Conservation (phyloP, 257 asterid genomes). For the Rhazya stricta region DNA sequence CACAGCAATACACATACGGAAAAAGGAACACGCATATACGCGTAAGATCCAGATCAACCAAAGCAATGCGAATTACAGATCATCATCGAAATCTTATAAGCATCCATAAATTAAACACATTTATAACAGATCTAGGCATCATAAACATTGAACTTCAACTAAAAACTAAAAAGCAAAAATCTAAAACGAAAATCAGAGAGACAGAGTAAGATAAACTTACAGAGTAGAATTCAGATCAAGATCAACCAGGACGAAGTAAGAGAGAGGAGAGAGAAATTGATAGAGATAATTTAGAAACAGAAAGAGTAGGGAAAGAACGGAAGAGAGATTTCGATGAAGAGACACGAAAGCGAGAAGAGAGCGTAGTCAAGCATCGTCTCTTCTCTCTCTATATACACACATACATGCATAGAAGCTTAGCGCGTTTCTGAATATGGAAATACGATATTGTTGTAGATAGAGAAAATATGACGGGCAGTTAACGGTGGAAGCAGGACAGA, state of each 20-base stretch:
- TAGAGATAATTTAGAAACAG: constrained; percentile 3
- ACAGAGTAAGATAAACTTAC: constrained; percentile 21
- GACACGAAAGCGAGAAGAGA: constrained; percentile 13
- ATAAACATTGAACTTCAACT: background rate
- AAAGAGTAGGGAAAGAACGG: constrained; percentile 1
- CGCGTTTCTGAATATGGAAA: background rate
- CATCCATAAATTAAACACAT: constrained; percentile 7
- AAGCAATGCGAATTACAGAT: constrained; percentile 20
- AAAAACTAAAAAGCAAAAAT: background rate
- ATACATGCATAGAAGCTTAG: background rate
- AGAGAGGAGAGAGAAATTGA: background rate
- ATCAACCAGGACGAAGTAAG: constrained; percentile 15
- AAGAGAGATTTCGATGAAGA: constrained; percentile 3
- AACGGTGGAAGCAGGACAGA: background rate
- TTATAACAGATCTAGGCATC: constrained; percentile 13
- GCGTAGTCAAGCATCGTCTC: constrained; percentile 11
- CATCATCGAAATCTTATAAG: constrained; percentile 6
- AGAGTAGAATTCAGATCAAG: constrained; percentile 18
- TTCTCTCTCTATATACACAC: constrained; percentile 5
- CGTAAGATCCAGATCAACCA: constrained; percentile 19
- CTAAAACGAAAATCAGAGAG: background rate
- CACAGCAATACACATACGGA: background rate
- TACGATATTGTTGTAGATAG: background rate
- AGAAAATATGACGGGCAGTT: background rate
- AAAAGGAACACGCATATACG: background rate